Conservation (phyloP, 2,329 filamentous ascomycete species). For the Ascochyta fabae region DNA sequence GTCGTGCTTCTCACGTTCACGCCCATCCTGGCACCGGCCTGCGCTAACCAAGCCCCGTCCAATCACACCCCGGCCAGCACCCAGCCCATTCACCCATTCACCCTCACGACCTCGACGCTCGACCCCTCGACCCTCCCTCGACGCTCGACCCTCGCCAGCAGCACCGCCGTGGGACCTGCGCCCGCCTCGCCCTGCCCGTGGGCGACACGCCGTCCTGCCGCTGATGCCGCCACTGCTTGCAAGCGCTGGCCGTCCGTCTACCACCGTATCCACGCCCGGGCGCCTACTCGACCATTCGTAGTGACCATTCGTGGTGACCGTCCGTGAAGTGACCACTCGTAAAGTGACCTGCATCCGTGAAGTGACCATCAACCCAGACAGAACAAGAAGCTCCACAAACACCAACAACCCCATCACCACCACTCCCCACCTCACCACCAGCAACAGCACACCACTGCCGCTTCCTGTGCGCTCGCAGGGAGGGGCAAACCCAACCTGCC, state of each 20-base stretch:
- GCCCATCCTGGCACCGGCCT: slow-evolving; percentile 15
- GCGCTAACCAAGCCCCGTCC: slow-evolving; percentile 11
- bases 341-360: too few relatives aligned
- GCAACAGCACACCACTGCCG: neutral
- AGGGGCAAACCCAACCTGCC: slow-evolving; percentile 11
- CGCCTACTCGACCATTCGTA: neutral
- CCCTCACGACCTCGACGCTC: neutral
- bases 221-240: neutral
- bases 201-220: slow-evolving; percentile 8
- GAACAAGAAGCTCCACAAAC: neutral
- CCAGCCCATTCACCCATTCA: slow-evolving; percentile 7
- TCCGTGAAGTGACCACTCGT: too few relatives aligned
- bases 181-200: neutral
- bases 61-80: neutral
- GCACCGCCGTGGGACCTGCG: neutral
- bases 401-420: neutral
- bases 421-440: slow-evolving; percentile 1
- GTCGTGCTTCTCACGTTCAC: slow-evolving; percentile 5
- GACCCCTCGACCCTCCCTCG: too few relatives aligned
- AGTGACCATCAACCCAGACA: too few relatives aligned
- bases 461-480: slow-evolving; percentile 7
- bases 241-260: slow-evolving; percentile 5
- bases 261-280: slow-evolving; percentile 1
- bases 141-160: slow-evolving; percentile 6
- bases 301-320: neutral